A percentile compares a stretch with the other conserved stretches of the same genome.
These are phyloP conservation scores for Parascedosporium putredinis DNA, from an alignment of 2,329 filamentous ascomycete genomes.

Conservation along the genomic window DNA sequence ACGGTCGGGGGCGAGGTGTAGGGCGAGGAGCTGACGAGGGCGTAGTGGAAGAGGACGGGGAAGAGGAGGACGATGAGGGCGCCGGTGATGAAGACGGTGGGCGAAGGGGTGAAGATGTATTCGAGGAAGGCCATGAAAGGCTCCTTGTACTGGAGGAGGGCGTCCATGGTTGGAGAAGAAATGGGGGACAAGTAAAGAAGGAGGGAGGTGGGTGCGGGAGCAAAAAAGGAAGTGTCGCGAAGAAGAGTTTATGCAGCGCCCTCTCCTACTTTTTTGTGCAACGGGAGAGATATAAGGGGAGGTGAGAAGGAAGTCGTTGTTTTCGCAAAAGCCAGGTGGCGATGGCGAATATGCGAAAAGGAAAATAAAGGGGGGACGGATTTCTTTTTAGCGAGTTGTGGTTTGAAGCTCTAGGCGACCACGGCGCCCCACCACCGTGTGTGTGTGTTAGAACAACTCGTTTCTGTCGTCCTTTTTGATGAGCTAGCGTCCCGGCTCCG, in stretches of 20 bases:
- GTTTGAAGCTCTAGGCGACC: too few species aligned
- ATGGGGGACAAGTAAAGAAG: neutral
- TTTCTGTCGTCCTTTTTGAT: neutral
- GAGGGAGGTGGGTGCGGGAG: too few species aligned
- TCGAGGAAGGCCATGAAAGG: constrained; percentile 32
- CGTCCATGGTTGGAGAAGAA: constrained; percentile 7
- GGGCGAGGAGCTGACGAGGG: constrained; percentile 57
- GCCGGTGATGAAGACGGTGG: constrained; percentile 55
- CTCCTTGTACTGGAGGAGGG: constrained; percentile 21
- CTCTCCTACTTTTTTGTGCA: too few species aligned
- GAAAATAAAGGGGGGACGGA: too few species aligned
- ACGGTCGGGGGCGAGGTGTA: constrained; percentile 65
- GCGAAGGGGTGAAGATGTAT: constrained; percentile 48
- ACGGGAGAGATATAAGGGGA: neutral
- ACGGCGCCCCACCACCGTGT: too few species aligned
- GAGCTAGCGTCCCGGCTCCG: neutral
- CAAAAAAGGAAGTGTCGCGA: neutral
- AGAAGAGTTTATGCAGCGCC: too few species aligned
- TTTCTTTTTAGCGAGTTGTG: too few species aligned
- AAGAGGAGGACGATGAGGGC: constrained; percentile 59
- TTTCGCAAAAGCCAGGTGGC: too few species aligned
- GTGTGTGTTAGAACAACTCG: too few species aligned
- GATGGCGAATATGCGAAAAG: neutral
- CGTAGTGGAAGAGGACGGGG: constrained; percentile 67
- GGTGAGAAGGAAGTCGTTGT: neutral